Evolutionary conservation across 805 yeast species (phyloP).

Genomic region (Starmerella gropengiesseri): DNA sequence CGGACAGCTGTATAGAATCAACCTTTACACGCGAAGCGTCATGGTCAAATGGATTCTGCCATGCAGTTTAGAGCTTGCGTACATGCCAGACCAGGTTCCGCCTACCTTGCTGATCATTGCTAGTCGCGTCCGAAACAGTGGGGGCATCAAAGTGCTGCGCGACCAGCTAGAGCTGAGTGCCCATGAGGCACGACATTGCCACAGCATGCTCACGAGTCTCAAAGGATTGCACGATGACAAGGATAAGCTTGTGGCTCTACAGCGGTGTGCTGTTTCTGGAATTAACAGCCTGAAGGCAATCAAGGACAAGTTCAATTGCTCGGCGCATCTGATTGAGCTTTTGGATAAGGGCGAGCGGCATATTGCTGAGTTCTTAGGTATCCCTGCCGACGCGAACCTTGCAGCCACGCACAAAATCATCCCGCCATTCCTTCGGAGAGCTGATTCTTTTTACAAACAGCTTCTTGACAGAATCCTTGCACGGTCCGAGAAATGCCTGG

Average conservation of each 20-base stretch:
- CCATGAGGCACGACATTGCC: constrained; percentile 1
- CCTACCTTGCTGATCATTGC: constrained; percentile 35
- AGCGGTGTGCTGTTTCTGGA: not conserved
- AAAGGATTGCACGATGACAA: not conserved
- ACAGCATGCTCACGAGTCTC: not conserved
- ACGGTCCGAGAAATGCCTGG: not conserved
- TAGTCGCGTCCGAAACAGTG: not conserved
- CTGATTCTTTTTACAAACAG: not conserved
- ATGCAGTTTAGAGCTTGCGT: constrained; percentile 49
- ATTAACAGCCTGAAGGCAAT: not conserved
- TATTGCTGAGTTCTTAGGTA: not conserved
- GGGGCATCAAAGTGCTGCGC: not conserved
- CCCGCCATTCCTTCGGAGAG: not conserved
- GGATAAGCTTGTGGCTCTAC: not conserved
- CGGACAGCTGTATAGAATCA: constrained; percentile 26
- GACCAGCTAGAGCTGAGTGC: not conserved
- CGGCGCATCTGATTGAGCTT: not conserved
- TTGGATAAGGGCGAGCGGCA: not conserved
- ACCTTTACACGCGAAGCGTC: constrained; percentile 19
- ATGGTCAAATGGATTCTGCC: constrained; percentile 46
- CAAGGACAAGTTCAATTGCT: not conserved
- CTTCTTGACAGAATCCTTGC: not conserved
- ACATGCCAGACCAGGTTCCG: constrained; percentile 48
- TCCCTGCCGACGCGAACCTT: not conserved
- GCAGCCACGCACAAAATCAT: not conserved